These are phyloP conservation scores for Monosporascus sp. DNA, from an alignment of 2,329 filamentous ascomycete genomes.

Conservation along the genomic window DNA sequence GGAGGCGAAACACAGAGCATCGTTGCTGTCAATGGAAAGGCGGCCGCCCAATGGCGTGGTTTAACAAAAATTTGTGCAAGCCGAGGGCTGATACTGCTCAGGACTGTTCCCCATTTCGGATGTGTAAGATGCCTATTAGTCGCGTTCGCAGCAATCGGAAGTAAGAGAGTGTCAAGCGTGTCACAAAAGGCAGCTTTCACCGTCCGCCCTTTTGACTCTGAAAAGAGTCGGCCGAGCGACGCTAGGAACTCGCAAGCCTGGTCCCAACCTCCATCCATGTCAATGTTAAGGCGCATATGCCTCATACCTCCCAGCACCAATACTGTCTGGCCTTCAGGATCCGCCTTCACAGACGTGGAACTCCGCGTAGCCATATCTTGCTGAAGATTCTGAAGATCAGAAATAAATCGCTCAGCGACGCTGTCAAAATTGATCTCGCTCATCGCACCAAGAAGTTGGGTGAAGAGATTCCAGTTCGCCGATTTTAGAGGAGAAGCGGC, in stretches of 20 bases:
- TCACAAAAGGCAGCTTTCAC: slow-evolving; percentile 95
- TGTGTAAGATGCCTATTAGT: slow-evolving; percentile 69
- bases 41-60: slow-evolving; percentile 83
- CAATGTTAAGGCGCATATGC: slow-evolving; percentile 71
- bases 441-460: slow-evolving; percentile 91
- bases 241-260: slow-evolving; percentile 86
- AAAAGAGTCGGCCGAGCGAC: slow-evolving; percentile 74
- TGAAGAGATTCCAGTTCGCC: slow-evolving; percentile 94
- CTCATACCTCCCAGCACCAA: slow-evolving; percentile 89
- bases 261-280: slow-evolving; percentile 71
- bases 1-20: slow-evolving; percentile 82
- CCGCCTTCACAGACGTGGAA: slow-evolving; percentile 52
- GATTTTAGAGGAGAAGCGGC: slow-evolving; percentile 74
- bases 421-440: slow-evolving; percentile 85
- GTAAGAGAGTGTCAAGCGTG: slow-evolving; percentile 77
- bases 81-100: slow-evolving; percentile 72
- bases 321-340: slow-evolving; percentile 77
- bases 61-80: slow-evolving; percentile 83
- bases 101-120: slow-evolving; percentile 81
- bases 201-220: slow-evolving; percentile 76
- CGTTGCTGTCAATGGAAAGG: slow-evolving; percentile 83
- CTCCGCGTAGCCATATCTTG: slow-evolving; percentile 70
- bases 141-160: slow-evolving; percentile 80
- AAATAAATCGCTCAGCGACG: slow-evolving; percentile 76
- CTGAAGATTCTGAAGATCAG: slow-evolving; percentile 73